Conservation (phyloP, 2,329 filamentous ascomycete species). For the Whalleya microplaca region DNA sequence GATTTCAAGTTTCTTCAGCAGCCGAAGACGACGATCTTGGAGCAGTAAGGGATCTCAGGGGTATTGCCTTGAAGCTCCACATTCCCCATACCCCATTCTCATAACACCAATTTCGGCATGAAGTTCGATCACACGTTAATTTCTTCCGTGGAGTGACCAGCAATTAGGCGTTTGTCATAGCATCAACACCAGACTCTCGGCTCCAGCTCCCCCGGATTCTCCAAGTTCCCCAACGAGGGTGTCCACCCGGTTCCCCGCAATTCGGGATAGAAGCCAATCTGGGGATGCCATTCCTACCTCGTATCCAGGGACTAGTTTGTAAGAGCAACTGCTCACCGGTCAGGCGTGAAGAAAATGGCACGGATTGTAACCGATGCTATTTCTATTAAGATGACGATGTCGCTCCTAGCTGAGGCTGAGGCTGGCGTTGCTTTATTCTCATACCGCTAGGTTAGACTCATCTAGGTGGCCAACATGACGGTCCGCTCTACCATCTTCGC, state of each 20-base stretch:
- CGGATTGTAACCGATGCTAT: constrained; percentile 4
- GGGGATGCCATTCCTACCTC: constrained; percentile 21
- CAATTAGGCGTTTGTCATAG: neutral
- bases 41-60: too few species aligned
- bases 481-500: constrained; percentile 13
- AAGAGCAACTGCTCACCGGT: neutral
- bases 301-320: constrained; percentile 2
- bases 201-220: constrained; percentile 19
- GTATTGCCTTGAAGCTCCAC: too few species aligned
- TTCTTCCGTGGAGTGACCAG: neutral
- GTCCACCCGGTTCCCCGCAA: constrained; percentile 20
- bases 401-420: neutral
- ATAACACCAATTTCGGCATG: neutral
- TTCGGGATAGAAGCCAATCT: constrained; percentile 1
- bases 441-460: neutral
- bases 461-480: constrained; percentile 6
- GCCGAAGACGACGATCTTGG: too few species aligned
- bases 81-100: too few species aligned
- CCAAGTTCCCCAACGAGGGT: constrained; percentile 8
- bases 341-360: constrained; percentile 5
- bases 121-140: neutral
- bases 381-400: constrained; percentile 12
- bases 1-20: too few species aligned
- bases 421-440: neutral
- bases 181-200: constrained; percentile 10